phyloP scores from a whole-genome alignment of 108 stramenopile species.

The Fragilariopsis cylindrus region DNA sequence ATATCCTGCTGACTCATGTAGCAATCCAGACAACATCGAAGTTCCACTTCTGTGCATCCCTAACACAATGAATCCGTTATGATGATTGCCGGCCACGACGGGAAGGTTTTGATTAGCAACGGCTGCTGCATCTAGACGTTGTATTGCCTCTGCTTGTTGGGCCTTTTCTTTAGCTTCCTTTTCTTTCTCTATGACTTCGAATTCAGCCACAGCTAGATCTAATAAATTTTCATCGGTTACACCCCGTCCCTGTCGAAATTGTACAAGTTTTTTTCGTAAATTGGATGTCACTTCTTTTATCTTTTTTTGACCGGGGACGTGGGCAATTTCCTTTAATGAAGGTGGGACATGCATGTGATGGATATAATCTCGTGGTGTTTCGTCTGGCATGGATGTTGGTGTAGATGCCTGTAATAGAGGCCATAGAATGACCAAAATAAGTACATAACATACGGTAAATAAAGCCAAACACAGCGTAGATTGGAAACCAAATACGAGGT shows the following conservation, averaged over 20 bases:
- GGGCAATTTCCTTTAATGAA: slow-evolving; percentile 21
- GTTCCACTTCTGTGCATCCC: slow-evolving; percentile 92
- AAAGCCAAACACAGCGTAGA: slow-evolving; percentile 39
- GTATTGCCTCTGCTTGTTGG: background rate
- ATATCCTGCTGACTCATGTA: slow-evolving; percentile 70
- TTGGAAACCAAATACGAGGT: slow-evolving; percentile 46
- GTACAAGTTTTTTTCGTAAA: slow-evolving; percentile 28
- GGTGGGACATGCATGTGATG: slow-evolving; percentile 36
- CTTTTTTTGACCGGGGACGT: slow-evolving; percentile 20
- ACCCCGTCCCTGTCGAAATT: slow-evolving; percentile 37
- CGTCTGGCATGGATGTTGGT: slow-evolving; percentile 9
- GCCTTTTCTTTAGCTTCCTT: background rate
- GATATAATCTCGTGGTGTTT: slow-evolving; percentile 20
- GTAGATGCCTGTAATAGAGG: slow-evolving; percentile 38
- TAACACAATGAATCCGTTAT: slow-evolving; percentile 72
- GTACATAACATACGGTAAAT: slow-evolving; percentile 43
- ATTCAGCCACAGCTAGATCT: slow-evolving; percentile 39
- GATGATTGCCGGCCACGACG: slow-evolving; percentile 13
- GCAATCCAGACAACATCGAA: slow-evolving; percentile 72
- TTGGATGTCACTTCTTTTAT: slow-evolving; percentile 30
- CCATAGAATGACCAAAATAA: slow-evolving; percentile 37
- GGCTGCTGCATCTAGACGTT: background rate
- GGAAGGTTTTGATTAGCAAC: background rate
- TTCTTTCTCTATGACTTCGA: slow-evolving; percentile 29
- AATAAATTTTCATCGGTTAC: slow-evolving; percentile 44